Evolutionary conservation across 768 basidiomycete genomes (phyloP).

Genomic region (Tephrocybe sp.): DNA sequence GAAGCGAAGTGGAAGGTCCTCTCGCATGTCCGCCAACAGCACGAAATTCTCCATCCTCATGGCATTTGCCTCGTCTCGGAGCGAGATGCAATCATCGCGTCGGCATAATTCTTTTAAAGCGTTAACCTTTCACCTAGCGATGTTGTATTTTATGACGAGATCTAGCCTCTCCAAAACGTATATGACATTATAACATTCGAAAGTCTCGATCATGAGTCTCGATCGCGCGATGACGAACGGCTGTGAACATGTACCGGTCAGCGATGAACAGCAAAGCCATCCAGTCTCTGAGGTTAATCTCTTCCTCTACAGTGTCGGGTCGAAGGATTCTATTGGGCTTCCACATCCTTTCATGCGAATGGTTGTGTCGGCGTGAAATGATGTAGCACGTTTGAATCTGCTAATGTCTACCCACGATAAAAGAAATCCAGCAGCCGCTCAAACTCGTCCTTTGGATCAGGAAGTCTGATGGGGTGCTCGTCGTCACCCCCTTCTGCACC

Average conservation of each 20-base stretch:
- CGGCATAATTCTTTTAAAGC: not conserved
- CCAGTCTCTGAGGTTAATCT: not conserved
- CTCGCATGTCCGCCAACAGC: not conserved
- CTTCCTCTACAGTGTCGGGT: not conserved
- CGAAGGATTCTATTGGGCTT: not conserved
- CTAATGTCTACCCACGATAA: slow-evolving; percentile 30
- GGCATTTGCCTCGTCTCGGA: not conserved
- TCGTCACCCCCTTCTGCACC: slow-evolving; percentile 30
- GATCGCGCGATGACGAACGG: not conserved
- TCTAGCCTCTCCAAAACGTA: not conserved
- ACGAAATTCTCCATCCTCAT: not conserved
- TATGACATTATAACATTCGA: not conserved
- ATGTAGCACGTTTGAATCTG: not conserved
- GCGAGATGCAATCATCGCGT: not conserved
- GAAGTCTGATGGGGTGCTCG: slow-evolving; percentile 29
- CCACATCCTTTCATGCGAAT: not conserved
- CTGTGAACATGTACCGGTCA: not conserved
- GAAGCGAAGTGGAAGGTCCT: not conserved
- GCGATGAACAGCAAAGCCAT: not conserved
- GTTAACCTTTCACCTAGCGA: not conserved
- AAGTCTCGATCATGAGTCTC: not conserved
- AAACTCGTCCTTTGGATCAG: slow-evolving; percentile 33
- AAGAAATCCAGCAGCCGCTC: slow-evolving; percentile 37
- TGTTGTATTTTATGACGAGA: not conserved
- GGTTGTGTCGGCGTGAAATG: not conserved